These are phyloP conservation scores for Cornus controversa DNA, from an alignment of 148 eudicot species.

Conservation along the genomic window DNA sequence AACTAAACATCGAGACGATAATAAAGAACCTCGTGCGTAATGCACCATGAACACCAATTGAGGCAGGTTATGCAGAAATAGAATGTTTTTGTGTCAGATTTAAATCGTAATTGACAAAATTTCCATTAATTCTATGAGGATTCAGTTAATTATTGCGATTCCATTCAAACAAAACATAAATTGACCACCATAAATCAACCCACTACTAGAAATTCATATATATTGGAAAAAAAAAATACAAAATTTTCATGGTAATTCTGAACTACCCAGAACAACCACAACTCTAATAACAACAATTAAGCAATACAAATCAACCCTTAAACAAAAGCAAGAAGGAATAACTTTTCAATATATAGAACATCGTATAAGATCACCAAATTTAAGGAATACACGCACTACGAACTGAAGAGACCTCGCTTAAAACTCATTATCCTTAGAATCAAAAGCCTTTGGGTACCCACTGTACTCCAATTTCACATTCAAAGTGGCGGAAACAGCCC, in stretches of 20 bases:
- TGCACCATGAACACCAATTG: background rate
- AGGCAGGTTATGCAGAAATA: background rate
- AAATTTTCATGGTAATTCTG: background rate
- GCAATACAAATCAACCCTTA: background rate
- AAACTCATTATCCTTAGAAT: conserved; percentile 37
- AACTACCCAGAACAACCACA: conserved; percentile 2
- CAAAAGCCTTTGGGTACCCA: conserved; percentile 61
- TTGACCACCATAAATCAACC: background rate
- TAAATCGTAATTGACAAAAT: background rate
- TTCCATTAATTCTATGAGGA: background rate
- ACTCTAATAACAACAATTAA: conserved; percentile 1
- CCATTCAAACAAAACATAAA: background rate
- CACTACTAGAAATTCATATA: background rate
- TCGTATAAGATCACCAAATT: background rate
- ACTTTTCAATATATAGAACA: background rate
- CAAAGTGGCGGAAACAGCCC: conserved; percentile 60
- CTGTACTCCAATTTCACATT: conserved; percentile 66
- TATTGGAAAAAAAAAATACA: no score
- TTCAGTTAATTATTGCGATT: background rate
- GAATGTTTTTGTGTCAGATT: background rate
- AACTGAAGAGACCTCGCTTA: conserved; percentile 14
- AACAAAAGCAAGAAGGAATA: background rate
- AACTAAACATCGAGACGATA: background rate
- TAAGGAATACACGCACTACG: background rate
- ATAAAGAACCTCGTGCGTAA: background rate